These are phyloP conservation scores for Anastatica hierochuntica DNA, from an alignment of 345 rosid species.

Conservation along the genomic window DNA sequence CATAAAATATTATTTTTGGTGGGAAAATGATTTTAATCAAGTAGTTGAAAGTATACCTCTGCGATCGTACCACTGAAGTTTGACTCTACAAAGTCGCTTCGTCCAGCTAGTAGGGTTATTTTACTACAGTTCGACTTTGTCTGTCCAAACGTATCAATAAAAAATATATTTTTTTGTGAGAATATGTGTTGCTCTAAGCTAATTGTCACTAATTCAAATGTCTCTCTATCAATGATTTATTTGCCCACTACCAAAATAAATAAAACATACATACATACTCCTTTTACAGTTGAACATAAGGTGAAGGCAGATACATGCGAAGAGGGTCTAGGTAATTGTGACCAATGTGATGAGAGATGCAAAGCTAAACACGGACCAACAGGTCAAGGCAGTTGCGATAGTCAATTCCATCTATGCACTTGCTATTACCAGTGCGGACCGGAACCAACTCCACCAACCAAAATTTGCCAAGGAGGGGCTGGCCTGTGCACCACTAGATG, in stretches of 20 bases:
- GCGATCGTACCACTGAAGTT: too few relatives aligned
- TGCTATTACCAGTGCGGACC: background rate
- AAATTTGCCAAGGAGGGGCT: background rate
- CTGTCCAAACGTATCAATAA: too few relatives aligned
- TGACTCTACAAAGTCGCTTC: too few relatives aligned
- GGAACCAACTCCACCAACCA: background rate
- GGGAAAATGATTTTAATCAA: too few relatives aligned
- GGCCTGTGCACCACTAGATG: background rate
- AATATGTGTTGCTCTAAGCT: background rate
- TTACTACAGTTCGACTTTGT: too few relatives aligned
- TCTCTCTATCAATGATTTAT: background rate
- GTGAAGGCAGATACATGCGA: background rate
- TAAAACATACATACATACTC: too few relatives aligned
- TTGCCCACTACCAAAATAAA: background rate
- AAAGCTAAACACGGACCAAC: background rate
- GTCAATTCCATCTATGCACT: background rate
- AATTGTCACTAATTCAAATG: background rate
- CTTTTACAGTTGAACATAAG: background rate
- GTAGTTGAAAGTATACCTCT: too few relatives aligned
- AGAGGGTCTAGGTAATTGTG: background rate
- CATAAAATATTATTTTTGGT: too few relatives aligned
- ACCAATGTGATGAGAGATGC: constrained; percentile 9
- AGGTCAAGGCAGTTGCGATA: background rate
- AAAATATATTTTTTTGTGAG: too few relatives aligned
- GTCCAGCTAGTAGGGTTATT: too few relatives aligned